Evolutionary conservation across 2,329 filamentous ascomycete genomes (phyloP), one percentile per base, ranked within the genome.

Genomic region (Aspergillus sp.): DNA sequence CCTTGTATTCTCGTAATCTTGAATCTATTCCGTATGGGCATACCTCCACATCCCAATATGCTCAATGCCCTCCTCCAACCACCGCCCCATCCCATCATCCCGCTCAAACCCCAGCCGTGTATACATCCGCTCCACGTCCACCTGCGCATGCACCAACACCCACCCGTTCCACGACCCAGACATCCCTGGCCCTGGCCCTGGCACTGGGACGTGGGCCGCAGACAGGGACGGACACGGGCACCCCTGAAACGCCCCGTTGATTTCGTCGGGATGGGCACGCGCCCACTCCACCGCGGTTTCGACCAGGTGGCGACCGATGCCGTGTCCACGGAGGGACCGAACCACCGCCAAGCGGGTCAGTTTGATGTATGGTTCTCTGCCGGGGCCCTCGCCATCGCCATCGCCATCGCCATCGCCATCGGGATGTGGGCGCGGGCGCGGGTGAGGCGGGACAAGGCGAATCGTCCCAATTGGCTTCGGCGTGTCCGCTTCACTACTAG

Each of bases 11-110:
- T 38, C 19, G 5, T n/a, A 36, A 4, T 19, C 5, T 38, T 36
- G 5, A 9, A 36, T 3, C 6, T 4, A 8, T 7, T 41, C 9
- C n/a, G 26, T 30, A n/a, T 10, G 4, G 7, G 28, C 27, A 19
- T 19, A 41, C 64, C 68, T 77, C 77, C 80, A 94, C 89, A 96
- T 94, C 49, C 86, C 89, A 12, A 94, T 76, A 71, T 95, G 88
- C 53, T 79, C 74, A 46, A 95, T 91, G 3, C 85, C 87, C 60
- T 93, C 88, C 65, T 96, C 89, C 51, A 76, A 74, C 88, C 89
- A 96, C 30, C 65, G 75, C 1, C 87, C 86, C 78, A 91, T 80
- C 7, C 68, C 73, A 59, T 85, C 76, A 66, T 96, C 89, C 7
- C 79, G 72, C 51, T 73, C 68, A 64, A 95, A 96, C 0, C 88